Evolutionary conservation across 805 yeast species (phyloP).

Genomic region (Phaffomyces antillensis): DNA sequence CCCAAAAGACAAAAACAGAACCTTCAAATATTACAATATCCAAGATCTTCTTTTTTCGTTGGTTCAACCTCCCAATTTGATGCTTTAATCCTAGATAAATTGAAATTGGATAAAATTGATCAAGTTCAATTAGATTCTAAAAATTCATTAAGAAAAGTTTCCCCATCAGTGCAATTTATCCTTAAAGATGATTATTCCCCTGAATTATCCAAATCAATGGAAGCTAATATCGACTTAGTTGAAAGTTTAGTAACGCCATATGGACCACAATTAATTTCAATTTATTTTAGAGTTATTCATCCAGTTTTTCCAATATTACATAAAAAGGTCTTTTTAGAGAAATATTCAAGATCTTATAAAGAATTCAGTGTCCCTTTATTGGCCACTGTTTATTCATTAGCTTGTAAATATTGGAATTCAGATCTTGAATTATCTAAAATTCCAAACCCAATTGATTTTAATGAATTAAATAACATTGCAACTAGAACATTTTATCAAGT

Average conservation of each 20-base stretch:
- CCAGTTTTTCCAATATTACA: slow-evolving; percentile 90
- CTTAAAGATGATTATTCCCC: slow-evolving; percentile 76
- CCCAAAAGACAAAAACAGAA: slow-evolving; percentile 12
- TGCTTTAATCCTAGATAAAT: slow-evolving; percentile 54
- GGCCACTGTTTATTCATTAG: slow-evolving; percentile 85
- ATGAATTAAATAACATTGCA: slow-evolving; percentile 62
- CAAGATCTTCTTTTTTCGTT: slow-evolving; percentile 81
- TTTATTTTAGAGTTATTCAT: slow-evolving; percentile 80
- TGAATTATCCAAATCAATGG: slow-evolving; percentile 58
- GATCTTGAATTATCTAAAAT: slow-evolving; percentile 63
- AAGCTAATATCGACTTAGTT: slow-evolving; percentile 73
- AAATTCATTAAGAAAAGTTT: slow-evolving; percentile 70
- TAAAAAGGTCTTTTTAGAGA: slow-evolving; percentile 85
- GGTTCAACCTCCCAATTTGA: slow-evolving; percentile 89
- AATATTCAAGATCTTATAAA: slow-evolving; percentile 82
- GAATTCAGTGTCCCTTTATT: slow-evolving; percentile 87
- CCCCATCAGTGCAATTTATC: slow-evolving; percentile 67
- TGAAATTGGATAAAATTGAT: slow-evolving; percentile 63
- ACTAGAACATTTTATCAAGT: slow-evolving; percentile 60
- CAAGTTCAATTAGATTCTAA: slow-evolving; percentile 69
- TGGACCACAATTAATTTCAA: slow-evolving; percentile 72
- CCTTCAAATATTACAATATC: slow-evolving; percentile 61
- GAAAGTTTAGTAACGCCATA: slow-evolving; percentile 88
- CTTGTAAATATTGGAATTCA: slow-evolving; percentile 89
- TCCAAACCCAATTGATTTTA: slow-evolving; percentile 67